Base-by-base conservation (phyloP, 352 stramenopile genomes). In the Aphanomyces astaci region DNA sequence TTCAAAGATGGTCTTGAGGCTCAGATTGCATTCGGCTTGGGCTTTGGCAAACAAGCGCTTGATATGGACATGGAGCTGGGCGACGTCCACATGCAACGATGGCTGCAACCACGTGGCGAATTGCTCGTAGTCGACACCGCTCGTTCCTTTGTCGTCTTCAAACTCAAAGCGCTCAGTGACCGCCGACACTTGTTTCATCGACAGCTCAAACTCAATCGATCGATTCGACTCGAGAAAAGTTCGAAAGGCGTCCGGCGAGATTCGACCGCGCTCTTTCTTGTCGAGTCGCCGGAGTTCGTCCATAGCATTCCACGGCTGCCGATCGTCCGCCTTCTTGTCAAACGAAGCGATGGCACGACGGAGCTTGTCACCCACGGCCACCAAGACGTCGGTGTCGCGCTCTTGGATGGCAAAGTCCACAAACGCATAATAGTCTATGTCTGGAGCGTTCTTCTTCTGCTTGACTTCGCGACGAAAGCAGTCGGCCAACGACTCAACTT, bases 51-150 rank as follows among this genome's bases (percentile, higher is more conserved):
- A 55, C 15, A 89, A 57, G 3, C 72, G 56, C 31, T 86, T 81
- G 10, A 92, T 75, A 13, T 73, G 72, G 17, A 66, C 36, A 53
- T 89, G 79, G 11, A 92, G 73, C 24, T 84, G 70, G 17, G 81
- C 79, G 54, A 81, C 73, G 43, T 92, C 72, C 3, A 89, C 56
- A 64, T 89, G 78, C 13, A 88, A 70, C 33, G 78, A 72, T 4
- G 81, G 83, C 51, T 92, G 83, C 2, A 90, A 51, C 83, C 83
- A 92, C 25, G 75, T 73, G 2, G 79, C 78, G 71, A 90, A 89
- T 68, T 88, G 78, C 27, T 80, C 57, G 43, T 92, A 92, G 52
- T 92, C 83, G 36, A 89, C 25, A 24, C 32, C 39, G 17, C 5
- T 49, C 4, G 17, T 39, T 24, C 56, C 36, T 19, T 36, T 22